Base-by-base conservation (phyloP, 164 flowering plant genomes). In the Nelumbo lutea region DNA sequence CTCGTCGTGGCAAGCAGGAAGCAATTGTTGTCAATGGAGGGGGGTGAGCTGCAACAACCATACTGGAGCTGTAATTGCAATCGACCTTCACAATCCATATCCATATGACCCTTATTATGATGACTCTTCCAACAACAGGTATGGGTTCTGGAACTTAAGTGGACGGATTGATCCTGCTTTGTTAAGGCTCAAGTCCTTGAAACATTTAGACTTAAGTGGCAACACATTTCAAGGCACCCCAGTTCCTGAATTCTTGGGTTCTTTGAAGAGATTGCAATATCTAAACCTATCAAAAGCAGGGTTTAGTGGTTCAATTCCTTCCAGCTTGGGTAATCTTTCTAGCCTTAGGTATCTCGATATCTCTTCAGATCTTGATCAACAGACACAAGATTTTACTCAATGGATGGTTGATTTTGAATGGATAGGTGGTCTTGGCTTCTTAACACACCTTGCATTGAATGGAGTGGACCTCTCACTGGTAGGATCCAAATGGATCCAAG, bases 221-320 rank as follows among this genome's bases (percentile, higher is more conserved):
- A 80, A 80, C 51, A 42, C 72, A 64, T 80, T 80, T 65, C 59
- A 61, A 6, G 63, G 15, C n/a, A 75, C 65, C 43, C 68, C 69
- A 48, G 58, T 80, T 65, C 83, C 83, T 56, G 71, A 67, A 15
- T 77, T 80, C 62, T 48, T 80, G 0, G 76, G 78, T 50, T 27
- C 27, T 27, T 27, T 27, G 27, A 27, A 27, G 27, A 27, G 27
- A 27, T 27, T 27, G 27, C 27, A 27, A 27, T 27, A 27, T 27
- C 27, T 27, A 27, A 27, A 27, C 27, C 27, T 27, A 27, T 27
- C 27, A 27, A 27, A 27, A 27, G 27, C 27, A 27, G 27, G 27
- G 27, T 27, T 27, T 27, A 27, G 27, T 27, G 27, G 27, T 27
- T 27, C 27, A 27, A 27, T 27, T 27, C 27, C 27, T 27, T 27